Base-by-base conservation (phyloP, 192 early-diverging fungal genomes). In the Geosiphon pyriformis region DNA sequence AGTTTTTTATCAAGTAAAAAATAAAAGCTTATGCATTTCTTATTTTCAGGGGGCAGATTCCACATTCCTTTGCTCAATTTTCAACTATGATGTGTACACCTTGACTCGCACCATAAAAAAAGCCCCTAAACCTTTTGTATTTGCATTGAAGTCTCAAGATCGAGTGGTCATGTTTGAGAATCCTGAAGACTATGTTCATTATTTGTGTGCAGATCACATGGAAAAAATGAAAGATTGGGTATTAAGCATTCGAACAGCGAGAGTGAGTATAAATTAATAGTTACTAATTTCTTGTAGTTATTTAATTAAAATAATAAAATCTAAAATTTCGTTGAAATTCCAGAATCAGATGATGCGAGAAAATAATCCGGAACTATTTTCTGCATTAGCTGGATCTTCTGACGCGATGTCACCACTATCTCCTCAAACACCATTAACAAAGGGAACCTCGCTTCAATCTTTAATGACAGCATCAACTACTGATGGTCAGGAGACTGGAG, bases 21-120 rank as follows among this genome's bases (percentile, higher is more conserved):
- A 30, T 23, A 2, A n/a, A n/a, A n/a, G n/a, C n/a, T n/a, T n/a
- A n/a, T n/a, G n/a, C n/a, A n/a, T n/a, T n/a, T n/a, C 59, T 69
- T 72, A 74, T 68, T 62, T 69, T 55, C 63, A 79, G 77, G 33
- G 70, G 67, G 63, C 57, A 34, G 29, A 70, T 67, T 70, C 64
- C 27, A 69, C 67, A 23, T 57, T 78, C 26, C 68, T 85, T 3
- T 83, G 85, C 67, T 52, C 78, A 61, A 79, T 96, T 52, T 78
- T 75, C 18, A 86, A 81, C 58, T 90, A 85, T 76, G 94, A 94
- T 69, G 90, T 94, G 1, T 96, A 94, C 72, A 90, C 92, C 15
- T 75, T 90, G 10, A 87, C 82, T 20, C 69, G 85, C 46, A 74
- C 81, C 1, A 77, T 83, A 22, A 87, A 85, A 59, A 83, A 86